Evolutionary conservation across 225 moss, liverwort and hornwort genomes (phyloP).

Genomic region (Lunularia cruciata): DNA sequence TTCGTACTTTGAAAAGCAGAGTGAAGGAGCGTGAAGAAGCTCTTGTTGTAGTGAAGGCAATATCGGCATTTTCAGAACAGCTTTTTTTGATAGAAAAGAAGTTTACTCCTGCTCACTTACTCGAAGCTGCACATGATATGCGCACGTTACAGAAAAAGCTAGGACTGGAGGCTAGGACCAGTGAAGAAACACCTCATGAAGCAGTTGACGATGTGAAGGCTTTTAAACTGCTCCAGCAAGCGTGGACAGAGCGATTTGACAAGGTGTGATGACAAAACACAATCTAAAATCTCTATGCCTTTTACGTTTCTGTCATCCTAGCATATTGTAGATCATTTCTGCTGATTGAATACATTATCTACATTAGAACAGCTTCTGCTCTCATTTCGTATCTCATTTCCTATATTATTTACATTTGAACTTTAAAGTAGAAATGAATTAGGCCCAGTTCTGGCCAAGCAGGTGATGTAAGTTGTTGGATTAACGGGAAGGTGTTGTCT

Average conservation of each 20-base stretch:
- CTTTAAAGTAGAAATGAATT: no score
- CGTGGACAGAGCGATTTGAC: conserved; percentile 59
- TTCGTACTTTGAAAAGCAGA: conserved; percentile 48
- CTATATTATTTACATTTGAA: no score
- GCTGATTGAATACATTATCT: no score
- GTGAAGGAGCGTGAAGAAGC: conserved; percentile 68
- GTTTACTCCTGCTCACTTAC: conserved; percentile 46
- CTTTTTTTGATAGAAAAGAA: conserved; percentile 59
- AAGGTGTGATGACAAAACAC: conserved; percentile 43
- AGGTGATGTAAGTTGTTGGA: no score
- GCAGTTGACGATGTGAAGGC: conserved; percentile 47
- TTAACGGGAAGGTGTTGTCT: no score
- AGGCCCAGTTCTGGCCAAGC: no score
- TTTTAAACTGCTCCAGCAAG: conserved; percentile 69
- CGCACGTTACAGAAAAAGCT: conserved; percentile 54
- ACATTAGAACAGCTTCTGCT: no score
- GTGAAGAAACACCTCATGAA: conserved; percentile 42
- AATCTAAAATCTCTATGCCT: no score
- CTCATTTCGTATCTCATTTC: no score
- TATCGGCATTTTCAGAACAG: conserved; percentile 51
- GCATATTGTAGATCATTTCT: no score
- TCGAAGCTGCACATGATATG: conserved; percentile 55
- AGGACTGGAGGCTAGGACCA: conserved; percentile 47
- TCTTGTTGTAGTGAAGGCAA: conserved; percentile 56
- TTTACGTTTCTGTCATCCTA: no score